These are phyloP conservation scores for Hypoxylon sp. DNA, from an alignment of 2,329 filamentous ascomycete genomes.

Conservation along the genomic window DNA sequence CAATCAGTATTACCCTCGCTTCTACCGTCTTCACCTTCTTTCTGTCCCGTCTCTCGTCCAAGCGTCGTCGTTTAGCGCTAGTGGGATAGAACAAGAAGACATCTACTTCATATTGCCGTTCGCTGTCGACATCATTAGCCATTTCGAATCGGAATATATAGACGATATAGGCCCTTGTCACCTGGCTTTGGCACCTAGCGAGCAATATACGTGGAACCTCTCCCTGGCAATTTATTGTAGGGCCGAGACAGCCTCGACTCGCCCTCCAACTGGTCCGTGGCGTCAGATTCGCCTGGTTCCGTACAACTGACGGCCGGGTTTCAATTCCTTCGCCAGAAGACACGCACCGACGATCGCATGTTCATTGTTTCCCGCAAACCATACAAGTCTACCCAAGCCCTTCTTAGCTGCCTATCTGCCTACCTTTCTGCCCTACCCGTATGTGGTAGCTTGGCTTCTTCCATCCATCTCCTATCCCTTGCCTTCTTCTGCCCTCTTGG, in stretches of 20 bases:
- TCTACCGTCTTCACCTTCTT: slow-evolving; percentile 6
- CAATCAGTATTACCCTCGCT: background rate
- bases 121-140: background rate
- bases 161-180: background rate
- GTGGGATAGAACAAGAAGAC: slow-evolving; percentile 8
- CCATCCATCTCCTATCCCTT: slow-evolving; percentile 8
- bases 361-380: background rate
- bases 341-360: background rate
- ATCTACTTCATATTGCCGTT: background rate
- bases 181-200: background rate
- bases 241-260: slow-evolving; percentile 5
- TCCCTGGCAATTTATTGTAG: background rate
- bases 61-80: background rate
- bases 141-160: slow-evolving; percentile 6
- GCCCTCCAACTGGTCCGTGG: slow-evolving; percentile 10
- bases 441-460: background rate
- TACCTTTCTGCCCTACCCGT: background rate
- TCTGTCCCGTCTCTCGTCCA: background rate
- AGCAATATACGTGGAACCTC: slow-evolving; percentile 17
- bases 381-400: background rate
- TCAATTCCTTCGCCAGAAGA: slow-evolving; percentile 1
- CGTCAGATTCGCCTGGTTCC: slow-evolving; percentile 11
- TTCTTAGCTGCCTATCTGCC: background rate
- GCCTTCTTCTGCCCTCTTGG: background rate
- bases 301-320: slow-evolving; percentile 5